phyloP scores from a whole-genome alignment of 1,284 basidiomycete species.

The Tilletia walkeri region DNA sequence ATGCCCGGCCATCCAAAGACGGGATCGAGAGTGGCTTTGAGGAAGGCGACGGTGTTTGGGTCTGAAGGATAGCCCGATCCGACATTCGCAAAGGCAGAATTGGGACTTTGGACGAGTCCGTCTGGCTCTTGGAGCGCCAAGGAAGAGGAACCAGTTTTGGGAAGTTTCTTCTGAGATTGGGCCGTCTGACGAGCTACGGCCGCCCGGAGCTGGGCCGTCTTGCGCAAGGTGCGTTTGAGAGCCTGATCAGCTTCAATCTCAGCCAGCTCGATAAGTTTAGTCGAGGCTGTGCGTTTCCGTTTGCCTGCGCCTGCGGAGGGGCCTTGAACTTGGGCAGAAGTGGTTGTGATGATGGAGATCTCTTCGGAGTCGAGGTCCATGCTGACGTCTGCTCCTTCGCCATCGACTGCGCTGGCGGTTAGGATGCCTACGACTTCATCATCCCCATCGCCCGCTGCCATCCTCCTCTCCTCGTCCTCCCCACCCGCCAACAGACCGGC shows the following conservation, averaged over 20 bases:
- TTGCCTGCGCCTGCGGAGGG: constrained; percentile 14
- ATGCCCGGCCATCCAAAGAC: constrained; percentile 90
- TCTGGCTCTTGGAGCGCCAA: neutral
- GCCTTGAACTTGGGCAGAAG: neutral
- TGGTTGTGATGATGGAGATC: neutral
- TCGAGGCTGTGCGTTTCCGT: constrained; percentile 7
- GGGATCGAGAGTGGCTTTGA: constrained; percentile 73
- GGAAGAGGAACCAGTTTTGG: neutral
- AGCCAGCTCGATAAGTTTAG: constrained; percentile 13
- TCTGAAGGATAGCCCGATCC: constrained; percentile 61
- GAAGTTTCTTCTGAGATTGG: neutral
- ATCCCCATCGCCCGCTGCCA: neutral
- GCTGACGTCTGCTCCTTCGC: neutral
- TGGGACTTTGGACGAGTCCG: neutral
- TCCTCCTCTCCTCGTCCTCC: constrained; percentile 18
- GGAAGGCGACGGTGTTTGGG: constrained; percentile 86
- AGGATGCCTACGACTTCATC: neutral
- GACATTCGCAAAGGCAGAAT: constrained; percentile 7
- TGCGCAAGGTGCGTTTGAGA: neutral
- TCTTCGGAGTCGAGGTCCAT: constrained; percentile 8
- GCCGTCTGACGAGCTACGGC: neutral
- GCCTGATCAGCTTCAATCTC: constrained; percentile 11
- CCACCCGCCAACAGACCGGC: neutral
- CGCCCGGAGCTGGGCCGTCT: constrained; percentile 13
- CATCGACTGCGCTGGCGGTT: neutral